Conservation (phyloP, 176 grass and related monocot species). For the Aegilops bicornis region DNA sequence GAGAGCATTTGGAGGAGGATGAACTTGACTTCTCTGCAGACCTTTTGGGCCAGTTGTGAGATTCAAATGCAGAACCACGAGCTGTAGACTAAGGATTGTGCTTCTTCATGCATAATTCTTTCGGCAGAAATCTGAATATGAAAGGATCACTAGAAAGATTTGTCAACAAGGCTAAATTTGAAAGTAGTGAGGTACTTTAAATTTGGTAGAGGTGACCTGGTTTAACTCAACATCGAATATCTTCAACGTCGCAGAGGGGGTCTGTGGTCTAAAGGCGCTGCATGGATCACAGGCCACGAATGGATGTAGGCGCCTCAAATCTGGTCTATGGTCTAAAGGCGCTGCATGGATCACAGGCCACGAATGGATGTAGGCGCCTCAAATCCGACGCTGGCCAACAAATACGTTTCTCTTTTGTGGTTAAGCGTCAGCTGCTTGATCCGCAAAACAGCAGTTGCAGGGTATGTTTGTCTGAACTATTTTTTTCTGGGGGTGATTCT, state of each 20-base stretch:
- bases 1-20: not conserved
- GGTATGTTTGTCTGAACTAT: not conserved
- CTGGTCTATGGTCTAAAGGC: not conserved
- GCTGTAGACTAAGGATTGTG: not conserved
- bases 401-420: not conserved
- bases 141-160: not conserved
- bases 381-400: not conserved
- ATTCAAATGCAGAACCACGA: constrained; percentile 10
- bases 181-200: not conserved
- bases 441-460: not conserved
- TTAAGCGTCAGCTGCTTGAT: not conserved
- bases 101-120: not conserved
- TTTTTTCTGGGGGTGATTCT: constrained; percentile 13
- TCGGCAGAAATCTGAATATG: not conserved
- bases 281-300: not conserved
- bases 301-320: not conserved
- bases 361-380: not conserved
- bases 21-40: not conserved
- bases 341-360: not conserved
- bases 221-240: not conserved
- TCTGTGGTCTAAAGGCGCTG: not conserved
- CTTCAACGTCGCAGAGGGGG: not conserved
- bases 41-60: not conserved
- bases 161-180: not conserved
- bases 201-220: not conserved